Evolutionary conservation across 2,329 filamentous ascomycete species (phyloP), one percentile per base, ranked within the genome.

Genomic region (Macrophomina phaseolina): DNA sequence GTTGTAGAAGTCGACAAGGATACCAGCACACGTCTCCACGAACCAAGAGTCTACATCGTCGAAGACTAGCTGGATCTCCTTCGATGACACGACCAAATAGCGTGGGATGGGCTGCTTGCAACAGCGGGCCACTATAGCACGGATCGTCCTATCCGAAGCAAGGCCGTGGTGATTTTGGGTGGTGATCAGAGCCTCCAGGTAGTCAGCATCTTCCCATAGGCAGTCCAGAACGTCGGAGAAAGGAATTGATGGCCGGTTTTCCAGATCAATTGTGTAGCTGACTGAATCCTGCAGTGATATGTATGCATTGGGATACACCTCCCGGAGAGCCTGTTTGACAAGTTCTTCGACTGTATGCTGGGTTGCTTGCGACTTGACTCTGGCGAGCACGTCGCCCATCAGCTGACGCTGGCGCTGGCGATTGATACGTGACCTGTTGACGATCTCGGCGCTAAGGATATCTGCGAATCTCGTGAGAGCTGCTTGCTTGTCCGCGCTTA

Each of bases 31-130:
- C 4, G 74, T 74, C 4, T 81, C 74, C 0, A 83, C 73, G 52
- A 84, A 83, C 78, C 81, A 82, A 0, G 79, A 71, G 64, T 84
- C 82, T 1, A 83, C 71, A 49, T 84, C 82, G 53, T 84, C 82
- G 58, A 83, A 83, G 4, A 84, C 78, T 0, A 74, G 69, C 36
- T 79, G 78, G 9, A 83, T 76, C 1, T 83, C 77, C 1, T 74
- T 79, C 0, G 78, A 80, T 1, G 76, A 76, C 2, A 83, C 76
- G 0, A 81, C 73, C 0, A 84, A 72, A 0, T 77, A 74, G 0
- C 76, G 80, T 0, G 74, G 72, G 0, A 69, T 72, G 0, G 72
- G 70, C 12, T 73, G 73, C 2, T 70, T 78, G 40, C 78, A 75
- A 62, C 79, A 81, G 23, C 74, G 74, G 16, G 76, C 72, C 14